phyloP scores from a whole-genome alignment of 2,329 filamentous ascomycete genomes.

The Talaromyces rugulosus region DNA sequence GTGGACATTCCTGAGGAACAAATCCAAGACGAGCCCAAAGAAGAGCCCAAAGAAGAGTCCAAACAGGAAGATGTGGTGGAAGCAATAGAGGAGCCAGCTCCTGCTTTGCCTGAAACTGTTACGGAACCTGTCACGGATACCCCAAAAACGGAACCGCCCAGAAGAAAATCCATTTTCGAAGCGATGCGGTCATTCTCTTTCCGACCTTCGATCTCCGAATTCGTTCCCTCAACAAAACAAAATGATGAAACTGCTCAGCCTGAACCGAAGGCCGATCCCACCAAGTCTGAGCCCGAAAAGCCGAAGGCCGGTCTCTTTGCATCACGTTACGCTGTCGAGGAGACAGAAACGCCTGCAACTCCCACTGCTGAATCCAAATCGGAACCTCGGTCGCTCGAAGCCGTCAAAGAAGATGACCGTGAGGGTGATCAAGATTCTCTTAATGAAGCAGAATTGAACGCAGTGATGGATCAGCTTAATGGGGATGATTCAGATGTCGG shows the following conservation, averaged over 20 bases:
- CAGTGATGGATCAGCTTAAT: constrained; percentile 82
- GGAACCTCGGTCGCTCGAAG: constrained; percentile 11
- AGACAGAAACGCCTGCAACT: background rate
- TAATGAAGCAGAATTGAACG: constrained; percentile 73
- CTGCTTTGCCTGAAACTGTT: constrained; percentile 8
- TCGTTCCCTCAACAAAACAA: constrained; percentile 20
- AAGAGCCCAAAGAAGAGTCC: background rate
- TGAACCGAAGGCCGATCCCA: constrained; percentile 17
- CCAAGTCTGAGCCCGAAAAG: constrained; percentile 14
- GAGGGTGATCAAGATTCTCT: constrained; percentile 27
- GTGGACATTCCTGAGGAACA: constrained; percentile 12
- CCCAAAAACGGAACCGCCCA: constrained; percentile 21
- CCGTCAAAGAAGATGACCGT: constrained; percentile 4
- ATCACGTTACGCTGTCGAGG: constrained; percentile 29
- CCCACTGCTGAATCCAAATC: constrained; percentile 8
- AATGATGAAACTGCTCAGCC: constrained; percentile 12
- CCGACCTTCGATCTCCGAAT: constrained; percentile 30
- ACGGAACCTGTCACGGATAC: constrained; percentile 18
- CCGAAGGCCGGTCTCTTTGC: constrained; percentile 26
- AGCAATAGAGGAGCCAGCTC: constrained; percentile 12
- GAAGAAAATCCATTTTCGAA: constrained; percentile 58
- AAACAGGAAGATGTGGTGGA: background rate
- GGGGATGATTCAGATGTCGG: constrained; percentile 69
- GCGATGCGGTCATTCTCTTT: constrained; percentile 65
- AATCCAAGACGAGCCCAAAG: constrained; percentile 5